phyloP scores from a whole-genome alignment of 371 early-diverging fungal genomes.

The Apophysomyces sp. region DNA sequence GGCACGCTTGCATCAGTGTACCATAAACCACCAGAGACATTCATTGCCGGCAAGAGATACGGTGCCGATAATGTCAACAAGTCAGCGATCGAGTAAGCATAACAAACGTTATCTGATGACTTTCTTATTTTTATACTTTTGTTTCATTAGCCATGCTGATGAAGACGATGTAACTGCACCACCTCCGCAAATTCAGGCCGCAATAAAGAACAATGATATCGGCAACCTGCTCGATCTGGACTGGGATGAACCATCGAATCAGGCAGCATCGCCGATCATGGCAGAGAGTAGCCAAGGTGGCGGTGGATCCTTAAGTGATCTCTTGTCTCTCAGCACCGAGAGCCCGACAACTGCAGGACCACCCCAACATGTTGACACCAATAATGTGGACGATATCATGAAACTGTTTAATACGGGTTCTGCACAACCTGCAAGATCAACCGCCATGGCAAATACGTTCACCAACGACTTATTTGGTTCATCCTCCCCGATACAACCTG shows the following conservation, averaged over 20 bases:
- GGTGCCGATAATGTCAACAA: conserved; percentile 59
- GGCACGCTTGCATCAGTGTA: conserved; percentile 91
- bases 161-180: conserved; percentile 58
- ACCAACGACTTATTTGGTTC: conserved; percentile 18
- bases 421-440: conserved; percentile 6
- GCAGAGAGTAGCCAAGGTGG: conserved; percentile 14
- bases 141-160: conserved; percentile 36
- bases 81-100: conserved; percentile 48
- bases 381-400: conserved; percentile 37
- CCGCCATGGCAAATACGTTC: not conserved
- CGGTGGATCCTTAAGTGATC: conserved; percentile 16
- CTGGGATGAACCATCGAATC: conserved; percentile 42
- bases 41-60: conserved; percentile 67
- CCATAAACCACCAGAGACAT: conserved; percentile 86
- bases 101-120: no score
- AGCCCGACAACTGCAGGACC: conserved; percentile 3
- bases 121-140: not conserved
- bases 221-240: conserved; percentile 55
- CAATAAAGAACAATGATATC: conserved; percentile 57
- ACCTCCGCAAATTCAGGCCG: conserved; percentile 48
- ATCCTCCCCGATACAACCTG: conserved; percentile 1
- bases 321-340: conserved; percentile 31
- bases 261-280: conserved; percentile 27
- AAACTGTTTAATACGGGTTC: conserved; percentile 26
- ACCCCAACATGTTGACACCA: conserved; percentile 5